Percentiles rank a stretch among this genome's conserved stretches.
Conservation (phyloP, 2,329 filamentous ascomycete species). For the Neurospora sp. region DNA sequence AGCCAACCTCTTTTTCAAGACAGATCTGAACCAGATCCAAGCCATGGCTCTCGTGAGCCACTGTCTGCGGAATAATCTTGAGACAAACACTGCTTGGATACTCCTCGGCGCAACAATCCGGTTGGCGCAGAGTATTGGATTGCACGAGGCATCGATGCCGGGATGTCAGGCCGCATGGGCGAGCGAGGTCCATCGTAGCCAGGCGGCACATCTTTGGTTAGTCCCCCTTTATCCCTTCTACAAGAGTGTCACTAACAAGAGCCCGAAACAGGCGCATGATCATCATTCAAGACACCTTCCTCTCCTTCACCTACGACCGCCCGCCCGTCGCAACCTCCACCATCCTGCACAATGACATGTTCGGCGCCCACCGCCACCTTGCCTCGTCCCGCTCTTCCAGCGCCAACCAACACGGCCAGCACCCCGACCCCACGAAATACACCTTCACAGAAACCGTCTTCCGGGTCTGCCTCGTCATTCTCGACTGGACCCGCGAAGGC, state of each 20-base stretch:
- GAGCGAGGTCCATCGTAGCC: background rate
- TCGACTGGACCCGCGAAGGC: background rate
- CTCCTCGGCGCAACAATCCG: background rate
- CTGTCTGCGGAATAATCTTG: background rate
- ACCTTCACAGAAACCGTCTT: slow-evolving; percentile 1
- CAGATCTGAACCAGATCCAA: slow-evolving; percentile 1
- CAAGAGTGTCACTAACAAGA: background rate
- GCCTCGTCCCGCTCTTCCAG: background rate
- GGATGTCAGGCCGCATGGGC: background rate
- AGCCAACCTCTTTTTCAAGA: slow-evolving; percentile 2
- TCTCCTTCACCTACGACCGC: slow-evolving; percentile 1
- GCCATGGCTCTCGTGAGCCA: background rate
- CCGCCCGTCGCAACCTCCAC: background rate
- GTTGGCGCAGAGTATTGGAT: background rate
- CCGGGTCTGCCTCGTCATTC: background rate
- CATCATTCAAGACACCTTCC: slow-evolving; percentile 1
- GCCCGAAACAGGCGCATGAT: background rate
- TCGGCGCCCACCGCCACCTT: background rate
- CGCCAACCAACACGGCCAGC: background rate
- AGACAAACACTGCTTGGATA: slow-evolving; percentile 1
- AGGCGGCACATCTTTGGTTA: background rate
- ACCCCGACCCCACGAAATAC: background rate
- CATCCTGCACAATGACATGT: background rate
- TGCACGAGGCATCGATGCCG: background rate
- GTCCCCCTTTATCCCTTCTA: background rate